Evolutionary conservation across 371 early-diverging fungal species (phyloP).

Genomic region (Thermomucor indicae-seudaticae): DNA sequence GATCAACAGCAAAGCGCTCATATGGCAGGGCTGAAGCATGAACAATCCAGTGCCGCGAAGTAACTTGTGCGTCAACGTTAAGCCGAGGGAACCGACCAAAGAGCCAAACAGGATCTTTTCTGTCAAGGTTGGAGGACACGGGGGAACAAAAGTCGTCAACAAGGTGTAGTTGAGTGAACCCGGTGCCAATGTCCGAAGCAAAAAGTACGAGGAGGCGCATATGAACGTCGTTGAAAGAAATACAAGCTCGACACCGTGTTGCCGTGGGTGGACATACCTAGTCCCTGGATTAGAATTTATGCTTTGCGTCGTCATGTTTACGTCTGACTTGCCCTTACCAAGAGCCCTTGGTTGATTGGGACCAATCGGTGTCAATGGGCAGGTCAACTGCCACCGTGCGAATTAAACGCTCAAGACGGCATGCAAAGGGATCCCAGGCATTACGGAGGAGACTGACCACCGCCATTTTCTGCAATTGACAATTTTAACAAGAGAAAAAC

Average conservation of each 20-base stretch:
- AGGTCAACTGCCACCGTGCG: constrained; percentile 48
- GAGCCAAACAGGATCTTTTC: constrained; percentile 37
- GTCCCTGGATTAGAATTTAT: neutral
- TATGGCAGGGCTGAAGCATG: constrained; percentile 65
- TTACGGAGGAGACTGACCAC: constrained; percentile 13
- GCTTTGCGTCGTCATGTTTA: neutral
- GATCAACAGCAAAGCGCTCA: constrained; percentile 53
- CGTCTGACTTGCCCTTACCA: constrained; percentile 31
- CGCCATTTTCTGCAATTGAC: neutral
- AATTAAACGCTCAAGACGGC: constrained; percentile 29
- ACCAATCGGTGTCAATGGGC: constrained; percentile 52
- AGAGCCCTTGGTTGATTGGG: constrained; percentile 46
- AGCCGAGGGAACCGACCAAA: constrained; percentile 33
- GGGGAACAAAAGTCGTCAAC: constrained; percentile 24
- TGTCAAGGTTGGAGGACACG: constrained; percentile 31
- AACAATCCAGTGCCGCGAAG: constrained; percentile 43
- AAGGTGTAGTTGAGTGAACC: constrained; percentile 29
- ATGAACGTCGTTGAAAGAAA: constrained; percentile 47
- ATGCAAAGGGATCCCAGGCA: constrained; percentile 21
- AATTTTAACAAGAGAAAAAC: constrained; percentile 1
- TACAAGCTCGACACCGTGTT: constrained; percentile 54
- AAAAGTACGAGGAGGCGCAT: constrained; percentile 33
- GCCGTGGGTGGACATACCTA: constrained; percentile 59
- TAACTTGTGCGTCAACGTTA: constrained; percentile 48
- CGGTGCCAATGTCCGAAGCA: constrained; percentile 36